These are phyloP conservation scores for Fusarium sp. DNA, from an alignment of 2,329 filamentous ascomycete genomes.

Conservation along the genomic window DNA sequence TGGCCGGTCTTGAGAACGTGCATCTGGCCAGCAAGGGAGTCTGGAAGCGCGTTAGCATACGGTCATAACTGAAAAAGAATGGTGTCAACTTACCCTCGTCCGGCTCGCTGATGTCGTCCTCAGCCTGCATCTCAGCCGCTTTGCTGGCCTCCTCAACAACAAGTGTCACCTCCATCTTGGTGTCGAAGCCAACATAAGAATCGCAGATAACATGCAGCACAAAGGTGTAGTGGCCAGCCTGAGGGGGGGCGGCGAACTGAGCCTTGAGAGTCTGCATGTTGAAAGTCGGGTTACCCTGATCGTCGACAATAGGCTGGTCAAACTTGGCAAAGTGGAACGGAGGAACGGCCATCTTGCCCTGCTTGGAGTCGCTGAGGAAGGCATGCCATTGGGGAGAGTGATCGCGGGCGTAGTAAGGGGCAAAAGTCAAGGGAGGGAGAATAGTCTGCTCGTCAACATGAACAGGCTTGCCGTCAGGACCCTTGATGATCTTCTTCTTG, in stretches of 20 bases:
- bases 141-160: constrained; percentile 89
- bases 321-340: constrained; percentile 96
- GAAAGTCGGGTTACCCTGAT: constrained; percentile 85
- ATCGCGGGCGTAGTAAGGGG: constrained; percentile 88
- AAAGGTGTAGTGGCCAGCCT: constrained; percentile 92
- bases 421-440: constrained; percentile 84
- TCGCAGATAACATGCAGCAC: constrained; percentile 94
- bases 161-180: constrained; percentile 87
- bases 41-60: constrained; percentile 55
- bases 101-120: constrained; percentile 97
- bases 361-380: constrained; percentile 92
- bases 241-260: constrained; percentile 93
- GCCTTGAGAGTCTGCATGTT: constrained; percentile 96
- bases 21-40: constrained; percentile 92
- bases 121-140: constrained; percentile 78
- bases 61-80: background rate
- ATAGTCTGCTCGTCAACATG: constrained; percentile 68
- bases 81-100: constrained; percentile 79
- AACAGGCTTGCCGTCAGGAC: constrained; percentile 64
- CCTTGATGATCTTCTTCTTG: constrained; percentile 72
- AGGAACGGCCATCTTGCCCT: constrained; percentile 94
- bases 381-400: constrained; percentile 92
- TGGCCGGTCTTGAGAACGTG: constrained; percentile 78
- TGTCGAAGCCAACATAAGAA: constrained; percentile 93
- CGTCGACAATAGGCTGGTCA: constrained; percentile 84